Evolutionary conservation across 2,329 filamentous ascomycete genomes (phyloP).

Genomic region (Pyrenochaeta sp.): DNA sequence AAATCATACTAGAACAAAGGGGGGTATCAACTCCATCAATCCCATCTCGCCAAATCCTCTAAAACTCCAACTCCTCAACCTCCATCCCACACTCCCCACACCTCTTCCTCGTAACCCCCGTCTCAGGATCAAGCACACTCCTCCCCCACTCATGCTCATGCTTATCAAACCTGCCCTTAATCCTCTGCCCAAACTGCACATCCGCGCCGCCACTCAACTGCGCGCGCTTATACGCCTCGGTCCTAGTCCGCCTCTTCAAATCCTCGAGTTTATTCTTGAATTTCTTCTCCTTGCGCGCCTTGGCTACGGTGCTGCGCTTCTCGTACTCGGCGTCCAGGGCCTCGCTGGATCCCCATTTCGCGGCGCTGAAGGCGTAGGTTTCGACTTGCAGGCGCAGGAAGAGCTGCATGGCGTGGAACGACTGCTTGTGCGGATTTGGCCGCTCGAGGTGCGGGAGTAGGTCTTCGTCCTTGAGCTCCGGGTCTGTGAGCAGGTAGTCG

Average conservation of each 20-base stretch:
- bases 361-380: slow-evolving; percentile 81
- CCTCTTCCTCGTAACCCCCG: slow-evolving; percentile 80
- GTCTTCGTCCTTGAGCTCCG: slow-evolving; percentile 87
- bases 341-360: slow-evolving; percentile 90
- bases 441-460: slow-evolving; percentile 86
- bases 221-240: slow-evolving; percentile 80
- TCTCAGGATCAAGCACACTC: slow-evolving; percentile 64
- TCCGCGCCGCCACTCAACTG: slow-evolving; percentile 50
- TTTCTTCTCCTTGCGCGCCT: slow-evolving; percentile 85
- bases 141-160: slow-evolving; percentile 90
- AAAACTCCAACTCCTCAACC: slow-evolving; percentile 71
- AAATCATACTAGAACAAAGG: too few species aligned
- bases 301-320: slow-evolving; percentile 78
- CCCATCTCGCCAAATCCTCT: too few species aligned
- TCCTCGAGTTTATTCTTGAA: slow-evolving; percentile 90
- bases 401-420: slow-evolving; percentile 99
- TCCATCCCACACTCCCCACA: slow-evolving; percentile 73
- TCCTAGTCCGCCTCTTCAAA: slow-evolving; percentile 89
- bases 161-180: slow-evolving; percentile 67
- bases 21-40: too few species aligned
- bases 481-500: slow-evolving; percentile 94
- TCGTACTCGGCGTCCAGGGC: slow-evolving; percentile 89
- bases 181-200: slow-evolving; percentile 74
- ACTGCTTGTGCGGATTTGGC: slow-evolving; percentile 93
- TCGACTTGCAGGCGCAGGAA: slow-evolving; percentile 94